Conservation (phyloP, 306 rosid species). For the Clitoria ternatea region DNA sequence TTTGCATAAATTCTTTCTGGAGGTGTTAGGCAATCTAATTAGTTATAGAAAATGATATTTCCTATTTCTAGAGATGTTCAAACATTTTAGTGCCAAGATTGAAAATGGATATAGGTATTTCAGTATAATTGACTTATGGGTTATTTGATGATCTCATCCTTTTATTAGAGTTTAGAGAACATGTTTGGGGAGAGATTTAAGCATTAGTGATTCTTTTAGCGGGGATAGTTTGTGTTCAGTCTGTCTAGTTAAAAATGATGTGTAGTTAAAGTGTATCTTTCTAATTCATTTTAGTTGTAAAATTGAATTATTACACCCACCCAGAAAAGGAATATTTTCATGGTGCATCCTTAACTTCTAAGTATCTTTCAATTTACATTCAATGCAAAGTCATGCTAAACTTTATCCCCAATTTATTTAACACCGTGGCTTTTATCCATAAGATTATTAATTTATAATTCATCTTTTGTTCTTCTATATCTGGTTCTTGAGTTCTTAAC, state of each 20-base stretch:
- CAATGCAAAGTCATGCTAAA: neutral
- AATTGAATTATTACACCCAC: neutral
- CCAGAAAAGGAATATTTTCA: neutral
- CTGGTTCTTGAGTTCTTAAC: conserved; percentile 26
- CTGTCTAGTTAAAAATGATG: neutral
- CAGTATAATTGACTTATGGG: neutral
- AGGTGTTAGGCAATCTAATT: neutral
- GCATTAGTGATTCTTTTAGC: neutral
- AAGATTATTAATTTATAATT: neutral
- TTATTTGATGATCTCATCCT: conserved; percentile 6
- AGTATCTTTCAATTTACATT: neutral
- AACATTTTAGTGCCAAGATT: neutral
- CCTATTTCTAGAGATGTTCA: neutral
- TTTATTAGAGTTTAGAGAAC: neutral
- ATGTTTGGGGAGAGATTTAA: neutral
- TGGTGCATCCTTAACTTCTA: neutral
- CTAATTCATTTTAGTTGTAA: neutral
- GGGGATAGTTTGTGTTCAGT: neutral
- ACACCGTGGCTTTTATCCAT: neutral
- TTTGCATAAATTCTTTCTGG: neutral
- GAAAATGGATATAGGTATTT: neutral
- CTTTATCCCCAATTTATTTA: neutral
- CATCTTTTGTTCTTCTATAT: neutral
- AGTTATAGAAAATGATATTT: neutral
- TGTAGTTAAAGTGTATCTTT: neutral